These are phyloP conservation scores for Boletus edulis DNA, from an alignment of 768 basidiomycete species.

Conservation along the genomic window DNA sequence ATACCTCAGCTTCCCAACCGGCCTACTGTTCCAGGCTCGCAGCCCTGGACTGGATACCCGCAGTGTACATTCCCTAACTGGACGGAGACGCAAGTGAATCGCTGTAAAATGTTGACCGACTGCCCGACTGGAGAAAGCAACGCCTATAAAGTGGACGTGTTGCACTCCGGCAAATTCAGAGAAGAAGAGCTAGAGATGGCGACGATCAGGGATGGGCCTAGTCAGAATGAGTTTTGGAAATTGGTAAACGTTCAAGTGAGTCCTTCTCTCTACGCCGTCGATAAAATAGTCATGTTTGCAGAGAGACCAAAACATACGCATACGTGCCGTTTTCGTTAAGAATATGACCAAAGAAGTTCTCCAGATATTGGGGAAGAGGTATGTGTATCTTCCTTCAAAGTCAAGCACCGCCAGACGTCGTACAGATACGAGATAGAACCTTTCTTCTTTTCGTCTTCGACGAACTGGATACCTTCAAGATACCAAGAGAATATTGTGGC, in stretches of 20 bases:
- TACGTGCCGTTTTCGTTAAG: constrained; percentile 51
- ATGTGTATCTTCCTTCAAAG: constrained; percentile 2
- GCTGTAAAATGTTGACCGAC: constrained; percentile 30
- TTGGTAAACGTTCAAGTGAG: constrained; percentile 34
- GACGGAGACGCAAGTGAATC: constrained; percentile 29
- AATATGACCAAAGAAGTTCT: constrained; percentile 49
- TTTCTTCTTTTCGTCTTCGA: constrained; percentile 61
- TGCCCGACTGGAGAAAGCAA: constrained; percentile 13
- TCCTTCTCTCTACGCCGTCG: background rate
- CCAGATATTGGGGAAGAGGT: constrained; percentile 58
- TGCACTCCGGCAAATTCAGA: constrained; percentile 9
- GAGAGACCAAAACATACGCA: constrained; percentile 37
- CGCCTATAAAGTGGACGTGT: constrained; percentile 27
- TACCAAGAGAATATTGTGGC: constrained; percentile 49
- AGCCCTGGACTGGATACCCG: constrained; percentile 28
- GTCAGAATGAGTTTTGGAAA: constrained; percentile 35
- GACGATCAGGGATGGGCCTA: constrained; percentile 6
- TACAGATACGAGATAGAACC: constrained; percentile 54
- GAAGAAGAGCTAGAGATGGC: background rate
- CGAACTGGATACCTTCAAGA: constrained; percentile 67
- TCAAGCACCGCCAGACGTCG: background rate
- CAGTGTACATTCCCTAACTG: constrained; percentile 32
- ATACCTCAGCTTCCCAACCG: background rate
- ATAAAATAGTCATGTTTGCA: constrained; percentile 1
- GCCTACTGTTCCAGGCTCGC: background rate